Conservation (phyloP, 441 rosid genomes). For the Hura crepitans region DNA sequence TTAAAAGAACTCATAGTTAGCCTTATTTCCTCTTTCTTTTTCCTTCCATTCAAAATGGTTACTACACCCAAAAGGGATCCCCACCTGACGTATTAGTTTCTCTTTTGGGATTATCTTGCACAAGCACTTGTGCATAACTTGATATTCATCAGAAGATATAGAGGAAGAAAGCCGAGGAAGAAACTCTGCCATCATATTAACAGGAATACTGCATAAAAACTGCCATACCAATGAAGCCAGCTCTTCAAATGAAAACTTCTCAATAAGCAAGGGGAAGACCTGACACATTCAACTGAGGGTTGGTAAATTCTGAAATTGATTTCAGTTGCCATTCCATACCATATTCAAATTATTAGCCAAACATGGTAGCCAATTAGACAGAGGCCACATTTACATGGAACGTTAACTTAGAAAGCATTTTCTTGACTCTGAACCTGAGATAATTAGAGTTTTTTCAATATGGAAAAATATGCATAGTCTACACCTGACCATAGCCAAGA, state of each 20-base stretch:
- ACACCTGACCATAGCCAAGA: background rate
- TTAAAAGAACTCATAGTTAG: constrained; percentile 28
- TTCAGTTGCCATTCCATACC: constrained; percentile 7
- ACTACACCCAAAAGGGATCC: constrained; percentile 18
- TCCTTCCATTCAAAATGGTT: background rate
- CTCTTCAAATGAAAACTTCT: constrained; percentile 79
- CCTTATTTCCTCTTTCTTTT: constrained; percentile 9
- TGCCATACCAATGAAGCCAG: constrained; percentile 96
- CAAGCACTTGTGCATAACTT: constrained; percentile 68
- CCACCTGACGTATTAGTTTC: constrained; percentile 81
- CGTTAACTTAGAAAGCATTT: constrained; percentile 11
- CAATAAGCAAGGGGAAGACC: constrained; percentile 91
- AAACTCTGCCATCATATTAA: constrained; percentile 77
- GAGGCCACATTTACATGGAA: constrained; percentile 3
- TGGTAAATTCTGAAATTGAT: constrained; percentile 18
- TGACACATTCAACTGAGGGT: constrained; percentile 31
- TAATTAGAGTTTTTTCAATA: background rate
- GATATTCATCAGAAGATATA: constrained; percentile 69
- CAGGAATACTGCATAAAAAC: constrained; percentile 97
- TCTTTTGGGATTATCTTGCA: constrained; percentile 71
- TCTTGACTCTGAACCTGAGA: constrained; percentile 3
- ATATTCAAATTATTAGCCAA: constrained; percentile 6
- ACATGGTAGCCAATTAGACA: background rate
- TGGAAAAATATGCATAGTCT: constrained; percentile 6
- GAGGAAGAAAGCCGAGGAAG: constrained; percentile 96